A percentile compares a stretch with the other conserved stretches of the same genome.
These are phyloP conservation scores for Penicillium glabrum DNA, from an alignment of 2,329 filamentous ascomycete genomes.

Conservation along the genomic window DNA sequence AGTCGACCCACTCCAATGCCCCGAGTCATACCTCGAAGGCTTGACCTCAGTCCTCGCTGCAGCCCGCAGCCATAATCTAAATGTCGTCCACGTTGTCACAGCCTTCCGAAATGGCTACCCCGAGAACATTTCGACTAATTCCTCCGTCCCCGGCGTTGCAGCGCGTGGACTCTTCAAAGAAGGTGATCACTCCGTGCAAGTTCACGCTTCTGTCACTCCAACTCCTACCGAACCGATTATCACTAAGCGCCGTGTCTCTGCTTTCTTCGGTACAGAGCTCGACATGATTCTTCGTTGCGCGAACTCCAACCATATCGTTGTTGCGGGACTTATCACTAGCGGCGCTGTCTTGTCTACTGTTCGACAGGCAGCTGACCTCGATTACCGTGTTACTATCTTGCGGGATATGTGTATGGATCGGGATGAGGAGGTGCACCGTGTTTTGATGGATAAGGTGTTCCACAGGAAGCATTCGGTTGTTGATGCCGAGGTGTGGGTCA, in stretches of 20 bases:
- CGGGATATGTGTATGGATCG: slow-evolving; percentile 38
- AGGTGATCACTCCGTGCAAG: slow-evolving; percentile 19
- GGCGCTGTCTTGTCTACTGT: slow-evolving; percentile 41
- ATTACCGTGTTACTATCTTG: slow-evolving; percentile 36
- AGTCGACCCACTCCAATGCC: slow-evolving; percentile 21
- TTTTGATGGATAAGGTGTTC: slow-evolving; percentile 37
- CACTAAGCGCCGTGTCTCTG: slow-evolving; percentile 38
- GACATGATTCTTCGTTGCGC: slow-evolving; percentile 35
- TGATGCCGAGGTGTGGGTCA: slow-evolving; percentile 29
- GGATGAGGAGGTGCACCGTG: slow-evolving; percentile 32
- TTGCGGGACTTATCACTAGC: slow-evolving; percentile 36
- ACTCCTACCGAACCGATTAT: slow-evolving; percentile 29
- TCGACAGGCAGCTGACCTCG: slow-evolving; percentile 36
- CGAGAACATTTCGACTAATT: slow-evolving; percentile 30
- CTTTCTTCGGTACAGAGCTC: slow-evolving; percentile 36
- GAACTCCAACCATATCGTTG: slow-evolving; percentile 28
- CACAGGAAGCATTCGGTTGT: slow-evolving; percentile 28
- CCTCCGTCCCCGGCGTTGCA: slow-evolving; percentile 15
- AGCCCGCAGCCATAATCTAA: slow-evolving; percentile 27
- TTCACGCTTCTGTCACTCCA: slow-evolving; percentile 22
- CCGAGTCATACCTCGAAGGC: slow-evolving; percentile 26
- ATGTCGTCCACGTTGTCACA: slow-evolving; percentile 35
- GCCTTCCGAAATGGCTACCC: slow-evolving; percentile 33
- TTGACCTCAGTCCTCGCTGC: slow-evolving; percentile 17
- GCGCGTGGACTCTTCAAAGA: slow-evolving; percentile 24